phyloP scores from a whole-genome alignment of 225 moss, liverwort and hornwort genomes.

The Marchantia paleacea region DNA sequence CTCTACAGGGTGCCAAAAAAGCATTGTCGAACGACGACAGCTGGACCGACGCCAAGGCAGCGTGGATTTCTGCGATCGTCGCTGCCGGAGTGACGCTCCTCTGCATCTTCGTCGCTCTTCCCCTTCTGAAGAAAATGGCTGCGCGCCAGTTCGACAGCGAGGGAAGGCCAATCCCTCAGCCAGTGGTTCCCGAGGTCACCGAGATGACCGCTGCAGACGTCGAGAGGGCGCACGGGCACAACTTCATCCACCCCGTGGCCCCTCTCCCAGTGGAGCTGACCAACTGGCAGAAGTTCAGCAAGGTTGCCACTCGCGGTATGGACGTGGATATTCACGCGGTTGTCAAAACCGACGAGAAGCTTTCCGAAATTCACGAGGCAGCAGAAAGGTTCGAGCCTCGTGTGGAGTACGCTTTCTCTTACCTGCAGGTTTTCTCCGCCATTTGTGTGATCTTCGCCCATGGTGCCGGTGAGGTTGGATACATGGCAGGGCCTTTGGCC shows the following conservation, averaged over 20 bases:
- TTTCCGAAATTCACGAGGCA: constrained; percentile 53
- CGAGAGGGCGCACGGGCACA: not conserved
- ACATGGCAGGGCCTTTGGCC: constrained; percentile 67
- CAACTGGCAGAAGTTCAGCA: constrained; percentile 39
- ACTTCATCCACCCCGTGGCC: not conserved
- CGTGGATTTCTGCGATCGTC: constrained; percentile 46
- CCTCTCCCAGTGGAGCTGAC: not conserved
- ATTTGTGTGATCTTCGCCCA: constrained; percentile 72
- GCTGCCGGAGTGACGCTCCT: constrained; percentile 37
- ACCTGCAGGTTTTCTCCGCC: constrained; percentile 66
- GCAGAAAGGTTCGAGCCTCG: constrained; percentile 64
- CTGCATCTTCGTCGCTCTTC: constrained; percentile 31
- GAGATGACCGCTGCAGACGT: not conserved
- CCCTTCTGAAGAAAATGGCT: constrained; percentile 47
- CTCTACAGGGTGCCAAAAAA: constrained; percentile 53
- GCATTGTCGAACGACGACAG: constrained; percentile 12
- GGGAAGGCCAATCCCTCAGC: not conserved
- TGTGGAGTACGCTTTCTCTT: constrained; percentile 64
- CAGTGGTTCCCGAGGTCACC: not conserved
- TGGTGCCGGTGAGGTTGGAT: constrained; percentile 67
- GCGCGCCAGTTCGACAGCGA: constrained; percentile 43
- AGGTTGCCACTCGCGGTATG: constrained; percentile 61
- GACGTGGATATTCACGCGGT: constrained; percentile 59
- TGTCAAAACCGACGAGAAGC: constrained; percentile 49
- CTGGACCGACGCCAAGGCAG: constrained; percentile 56